These are phyloP conservation scores for Malus fusca DNA, from an alignment of 306 rosid species.

Conservation along the genomic window DNA sequence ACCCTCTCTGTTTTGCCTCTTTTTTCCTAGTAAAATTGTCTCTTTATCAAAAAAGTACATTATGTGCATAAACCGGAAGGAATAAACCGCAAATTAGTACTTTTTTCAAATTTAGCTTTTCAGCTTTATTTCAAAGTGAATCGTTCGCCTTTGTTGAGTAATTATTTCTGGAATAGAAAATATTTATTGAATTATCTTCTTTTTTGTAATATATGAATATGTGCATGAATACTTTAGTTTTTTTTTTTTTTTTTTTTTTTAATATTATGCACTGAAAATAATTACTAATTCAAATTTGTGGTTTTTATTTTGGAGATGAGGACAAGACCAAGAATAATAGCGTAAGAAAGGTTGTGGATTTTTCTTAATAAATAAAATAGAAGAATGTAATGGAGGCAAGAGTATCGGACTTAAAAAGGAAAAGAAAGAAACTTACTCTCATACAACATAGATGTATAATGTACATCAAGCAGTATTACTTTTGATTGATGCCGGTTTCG, in stretches of 20 bases:
- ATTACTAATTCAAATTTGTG: background rate
- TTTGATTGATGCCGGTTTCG: background rate
- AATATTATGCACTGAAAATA: background rate
- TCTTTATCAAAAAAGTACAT: too few relatives aligned
- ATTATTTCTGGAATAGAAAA: background rate
- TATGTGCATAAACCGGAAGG: background rate
- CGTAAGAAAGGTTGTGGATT: background rate
- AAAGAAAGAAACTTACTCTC: background rate
- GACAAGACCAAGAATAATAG: background rate
- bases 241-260: background rate
- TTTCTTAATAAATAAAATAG: background rate
- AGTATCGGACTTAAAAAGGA: background rate
- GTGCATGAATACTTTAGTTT: background rate
- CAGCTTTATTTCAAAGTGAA: background rate
- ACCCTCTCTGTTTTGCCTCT: too few relatives aligned
- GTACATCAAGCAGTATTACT: background rate
- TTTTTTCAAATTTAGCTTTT: background rate
- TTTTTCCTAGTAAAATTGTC: too few relatives aligned
- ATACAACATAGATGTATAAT: background rate
- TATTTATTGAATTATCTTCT: background rate
- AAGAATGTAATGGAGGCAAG: background rate
- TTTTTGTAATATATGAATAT: background rate
- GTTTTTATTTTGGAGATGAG: background rate
- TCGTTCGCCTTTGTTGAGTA: background rate
- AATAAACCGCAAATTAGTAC: background rate